phyloP scores from a whole-genome alignment of 805 yeast genomes.

The Barnettozyma californica region DNA sequence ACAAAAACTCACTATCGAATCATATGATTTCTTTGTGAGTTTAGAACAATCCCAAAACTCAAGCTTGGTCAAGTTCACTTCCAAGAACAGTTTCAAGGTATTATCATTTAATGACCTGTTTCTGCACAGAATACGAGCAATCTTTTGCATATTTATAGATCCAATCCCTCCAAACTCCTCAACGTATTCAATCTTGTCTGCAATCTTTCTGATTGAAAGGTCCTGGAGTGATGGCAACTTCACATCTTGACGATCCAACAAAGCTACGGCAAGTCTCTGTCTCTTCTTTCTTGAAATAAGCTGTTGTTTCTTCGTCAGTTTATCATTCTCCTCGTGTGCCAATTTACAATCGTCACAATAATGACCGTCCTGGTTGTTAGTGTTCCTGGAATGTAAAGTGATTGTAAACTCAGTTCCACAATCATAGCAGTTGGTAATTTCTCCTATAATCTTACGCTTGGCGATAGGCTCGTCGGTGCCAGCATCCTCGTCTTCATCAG shows the following conservation, averaged over 20 bases:
- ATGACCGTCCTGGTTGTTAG: slow-evolving; percentile 50
- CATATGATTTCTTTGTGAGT: slow-evolving; percentile 57
- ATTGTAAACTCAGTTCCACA: slow-evolving; percentile 57
- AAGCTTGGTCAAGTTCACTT: slow-evolving; percentile 47
- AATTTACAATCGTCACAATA: slow-evolving; percentile 60
- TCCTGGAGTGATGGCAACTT: slow-evolving; percentile 74
- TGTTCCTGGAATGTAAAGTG: slow-evolving; percentile 57
- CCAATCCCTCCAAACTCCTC: slow-evolving; percentile 90
- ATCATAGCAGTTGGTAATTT: slow-evolving; percentile 54
- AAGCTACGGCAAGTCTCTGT: slow-evolving; percentile 77
- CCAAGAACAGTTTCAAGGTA: slow-evolving; percentile 70
- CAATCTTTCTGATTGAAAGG: slow-evolving; percentile 63
- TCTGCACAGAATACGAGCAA: slow-evolving; percentile 71
- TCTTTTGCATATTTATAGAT: slow-evolving; percentile 57
- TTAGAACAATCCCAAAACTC: slow-evolving; percentile 93
- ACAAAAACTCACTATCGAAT: slow-evolving; percentile 69
- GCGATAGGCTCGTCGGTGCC: slow-evolving; percentile 17
- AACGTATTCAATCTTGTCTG: slow-evolving; percentile 63
- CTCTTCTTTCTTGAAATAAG: slow-evolving; percentile 65
- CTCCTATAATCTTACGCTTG: slow-evolving; percentile 34
- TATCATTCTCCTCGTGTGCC: slow-evolving; percentile 35
- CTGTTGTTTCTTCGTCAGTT: slow-evolving; percentile 44
- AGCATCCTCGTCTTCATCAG: slow-evolving; percentile 28
- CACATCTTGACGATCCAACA: slow-evolving; percentile 65
- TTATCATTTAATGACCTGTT: slow-evolving; percentile 73